Evolutionary conservation across 2,329 filamentous ascomycete genomes (phyloP), one percentile per base, ranked within the genome.

Genomic region (Scedosporium boydii): DNA sequence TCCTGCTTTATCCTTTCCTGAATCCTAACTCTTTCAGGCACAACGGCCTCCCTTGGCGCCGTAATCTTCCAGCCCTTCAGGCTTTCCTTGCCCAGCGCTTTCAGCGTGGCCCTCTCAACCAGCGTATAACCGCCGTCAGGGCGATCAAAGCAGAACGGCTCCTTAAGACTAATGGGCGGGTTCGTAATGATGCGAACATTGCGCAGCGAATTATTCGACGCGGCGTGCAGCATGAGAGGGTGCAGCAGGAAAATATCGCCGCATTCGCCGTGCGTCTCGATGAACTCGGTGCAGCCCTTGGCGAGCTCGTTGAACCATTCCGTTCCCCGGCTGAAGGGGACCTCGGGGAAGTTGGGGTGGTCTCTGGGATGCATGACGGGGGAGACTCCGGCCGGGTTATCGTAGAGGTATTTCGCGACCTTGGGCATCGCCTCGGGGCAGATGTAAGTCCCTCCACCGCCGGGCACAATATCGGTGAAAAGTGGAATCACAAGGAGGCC

Each of bases 401-500:
- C 78, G 65, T 83, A 77, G 67, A 82, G 81, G 67, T 86, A 81
- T 63, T 75, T 74, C 0, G 87, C 87, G 2, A 89, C 76, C 29
- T 75, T 72, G 3, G 78, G 76, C 59, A 88, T 84, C 0, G 81
- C 85, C 60, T 80, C 77, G 0, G 85, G 81, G 67, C 85, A 88
- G 58, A 90, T 80, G 68, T 84, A 77, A 0, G 87, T 90, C 3
- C 84, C 87, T 27, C 87, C 87, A 4, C 84, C 86, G 41, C 79
- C 77, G 0, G 81, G 72, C 7, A 75, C 73, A 60, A 90, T 83
- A 68, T 89, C 86, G 0, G 79, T 85, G 74, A 87, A 90, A 4
- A 89, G 71, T 1, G 87, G 87, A 48, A 88, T 88, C 12, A 89
- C 85, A 1, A 90, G 77, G 14, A 90, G 73, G 0, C 78, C 87